Base-by-base conservation (phyloP, 2,329 filamentous ascomycete species). In the Fusarium avenaceum region DNA sequence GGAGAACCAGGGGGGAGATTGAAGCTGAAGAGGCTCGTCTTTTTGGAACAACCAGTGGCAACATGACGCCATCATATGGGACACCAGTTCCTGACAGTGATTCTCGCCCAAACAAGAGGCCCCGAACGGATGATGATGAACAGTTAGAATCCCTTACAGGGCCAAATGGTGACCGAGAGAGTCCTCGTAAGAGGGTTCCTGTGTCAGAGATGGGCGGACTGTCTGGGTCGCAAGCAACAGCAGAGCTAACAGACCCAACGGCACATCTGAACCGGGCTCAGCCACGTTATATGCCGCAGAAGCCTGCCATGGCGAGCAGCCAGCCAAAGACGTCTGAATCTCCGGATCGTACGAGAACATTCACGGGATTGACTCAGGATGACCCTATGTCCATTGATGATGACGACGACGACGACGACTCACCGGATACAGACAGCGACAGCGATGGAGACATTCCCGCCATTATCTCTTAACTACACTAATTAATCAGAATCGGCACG, bases 1-100 rank as follows among this genome's bases (percentile, higher is more conserved):
- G 85, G 14, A 82, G 85, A 1, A 82, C 81, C 4, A 82, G 74
- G 61, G 79, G 78, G 0, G 82, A 84, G 60, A 83, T 86, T 17
- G 78, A 82, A 4, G 78, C 80, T 10, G 77, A 81, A n/a, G 81
- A 82, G 11, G 75, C 78, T 52, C 80, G 80, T 14, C 71, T 82
- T 5, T 50, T 78, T 17, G 69, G 69, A 4, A 51, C 65, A 10
- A 32, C 56, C 7, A 48, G 65, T 17, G 62, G 63, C 28, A 61
- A 56, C 26, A 58, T 61, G 39, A 67, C 66, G 11, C 56, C 52
- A 5, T 33, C 56, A 14, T 19, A 44, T 24, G 51, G 56, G 7
- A 49, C 63, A 32, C 54, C 65, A 7, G 54, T 42, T 15, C 28
- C 32, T 19, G 69, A 59, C 15, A n/a, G 28, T 17, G 49, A 55